These are phyloP conservation scores for Phytophthora macrochlamydospora DNA, from an alignment of 352 stramenopile species.

Conservation along the genomic window DNA sequence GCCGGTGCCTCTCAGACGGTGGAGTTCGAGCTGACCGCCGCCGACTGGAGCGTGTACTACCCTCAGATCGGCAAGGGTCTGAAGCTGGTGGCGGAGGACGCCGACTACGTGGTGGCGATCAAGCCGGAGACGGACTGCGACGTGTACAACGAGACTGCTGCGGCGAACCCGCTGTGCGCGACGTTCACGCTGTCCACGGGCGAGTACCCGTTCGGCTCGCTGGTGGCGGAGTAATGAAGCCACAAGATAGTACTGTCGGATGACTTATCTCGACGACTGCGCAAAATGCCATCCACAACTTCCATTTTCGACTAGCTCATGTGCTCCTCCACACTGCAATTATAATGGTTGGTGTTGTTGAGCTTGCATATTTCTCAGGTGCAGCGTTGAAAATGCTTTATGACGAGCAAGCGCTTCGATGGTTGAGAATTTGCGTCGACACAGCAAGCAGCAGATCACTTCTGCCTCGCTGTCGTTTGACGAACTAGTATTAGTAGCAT, in stretches of 20 bases:
- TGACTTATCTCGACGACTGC: too few species aligned
- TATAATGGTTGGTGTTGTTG: neutral
- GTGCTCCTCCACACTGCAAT: too few species aligned
- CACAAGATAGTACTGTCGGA: too few species aligned
- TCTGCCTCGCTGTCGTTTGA: neutral
- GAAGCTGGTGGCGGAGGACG: slow-evolving; percentile 46
- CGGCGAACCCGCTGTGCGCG: slow-evolving; percentile 6
- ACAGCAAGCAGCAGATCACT: slow-evolving; percentile 66
- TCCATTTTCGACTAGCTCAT: too few species aligned
- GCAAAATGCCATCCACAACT: too few species aligned
- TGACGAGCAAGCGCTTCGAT: slow-evolving; percentile 50
- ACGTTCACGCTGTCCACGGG: slow-evolving; percentile 10
- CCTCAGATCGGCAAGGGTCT: slow-evolving; percentile 63
- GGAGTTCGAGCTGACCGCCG: slow-evolving; percentile 39
- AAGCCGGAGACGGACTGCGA: slow-evolving; percentile 37
- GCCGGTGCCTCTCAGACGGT: slow-evolving; percentile 37
- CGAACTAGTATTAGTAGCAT: too few species aligned
- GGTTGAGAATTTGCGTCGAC: slow-evolving; percentile 70
- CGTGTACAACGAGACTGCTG: slow-evolving; percentile 18
- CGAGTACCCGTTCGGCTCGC: slow-evolving; percentile 6
- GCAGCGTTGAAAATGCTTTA: slow-evolving; percentile 58
- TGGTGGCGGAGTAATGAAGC: neutral
- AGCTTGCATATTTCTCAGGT: slow-evolving; percentile 44
- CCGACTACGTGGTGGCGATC: slow-evolving; percentile 44
- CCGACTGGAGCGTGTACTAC: slow-evolving; percentile 43